Base-by-base conservation (phyloP, 2,329 filamentous ascomycete genomes). In the Metarhizium brunneum region DNA sequence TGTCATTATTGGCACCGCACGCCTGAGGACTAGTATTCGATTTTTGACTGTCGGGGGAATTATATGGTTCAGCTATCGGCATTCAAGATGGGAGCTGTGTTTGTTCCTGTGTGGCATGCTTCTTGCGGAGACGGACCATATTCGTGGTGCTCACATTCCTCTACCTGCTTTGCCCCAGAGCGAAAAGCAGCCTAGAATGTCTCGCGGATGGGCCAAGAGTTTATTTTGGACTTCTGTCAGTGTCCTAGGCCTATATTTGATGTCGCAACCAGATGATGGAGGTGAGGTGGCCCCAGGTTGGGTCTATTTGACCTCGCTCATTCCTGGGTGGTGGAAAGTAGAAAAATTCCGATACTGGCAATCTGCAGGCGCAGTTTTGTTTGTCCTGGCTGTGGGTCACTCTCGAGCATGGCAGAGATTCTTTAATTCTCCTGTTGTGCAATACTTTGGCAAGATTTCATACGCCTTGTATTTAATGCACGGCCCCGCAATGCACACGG, bases 381-480 rank as follows among this genome's bases (percentile, higher is more conserved):
- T 83, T 56, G 74, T 83, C 5, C 68, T 76, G 54, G 74, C 74
- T 40, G 75, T 79, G 18, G 72, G 75, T 29, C 73, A 76, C 54
- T 76, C 75, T 4, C 64, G 67, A 2, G 66, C 63, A 4, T 77
- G 79, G 71, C 77, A 79, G 62, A 67, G 69, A 18, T 68, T 82
- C 56, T 82, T 84, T 67, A 77, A 77, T 62, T 69, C 71, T 1
- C 62, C 68, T 2, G 61, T 73, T 16, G 70, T 82, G 3, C 80
- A 83, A 63, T 85, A 84, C 66, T 69, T 85, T 6, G 82, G 82
- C 57, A 77, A 77, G 63, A 78, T 85, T 60, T 83, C 79, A 53
- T 85, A 82, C 63, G 76, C 80, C 52, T 64, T 85, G 30, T 85
- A 85, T 65, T 73, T 85, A 14, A 78, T 84, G 71, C 82, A 85